phyloP scores from a whole-genome alignment of 1,284 basidiomycete genomes.

The Moniliophthora roreri region DNA sequence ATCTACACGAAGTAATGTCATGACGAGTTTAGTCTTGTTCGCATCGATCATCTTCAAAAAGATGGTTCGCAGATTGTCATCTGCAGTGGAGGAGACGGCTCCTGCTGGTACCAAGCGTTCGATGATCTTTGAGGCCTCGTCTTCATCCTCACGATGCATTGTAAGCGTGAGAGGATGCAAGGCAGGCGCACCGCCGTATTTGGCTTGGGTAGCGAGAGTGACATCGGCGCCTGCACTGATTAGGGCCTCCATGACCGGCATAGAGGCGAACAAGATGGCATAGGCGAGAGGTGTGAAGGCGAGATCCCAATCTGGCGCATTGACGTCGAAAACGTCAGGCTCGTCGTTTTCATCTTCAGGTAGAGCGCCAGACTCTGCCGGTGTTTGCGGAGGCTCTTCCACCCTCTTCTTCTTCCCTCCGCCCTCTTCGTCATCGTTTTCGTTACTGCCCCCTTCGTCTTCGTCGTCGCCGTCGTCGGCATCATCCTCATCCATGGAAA shows the following conservation, averaged over 20 bases:
- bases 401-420: constrained; percentile 19
- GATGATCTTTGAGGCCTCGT: constrained; percentile 36
- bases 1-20: constrained; percentile 46
- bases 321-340: constrained; percentile 43
- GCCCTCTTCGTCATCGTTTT: constrained; percentile 15
- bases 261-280: constrained; percentile 47
- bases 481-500: constrained; percentile 30
- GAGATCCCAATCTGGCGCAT: constrained; percentile 57
- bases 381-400: constrained; percentile 13
- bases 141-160: constrained; percentile 44
- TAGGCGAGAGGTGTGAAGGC: constrained; percentile 51
- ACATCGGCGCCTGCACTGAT: constrained; percentile 45
- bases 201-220: constrained; percentile 29
- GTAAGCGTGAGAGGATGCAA: constrained; percentile 51
- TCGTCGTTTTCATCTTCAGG: constrained; percentile 22
- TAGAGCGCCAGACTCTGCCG: constrained; percentile 13
- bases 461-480: constrained; percentile 28
- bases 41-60: constrained; percentile 45
- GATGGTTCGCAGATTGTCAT: constrained; percentile 43
- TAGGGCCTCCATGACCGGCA: constrained; percentile 44
- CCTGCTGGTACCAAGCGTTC: constrained; percentile 47
- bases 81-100: constrained; percentile 48
- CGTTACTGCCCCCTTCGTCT: constrained; percentile 25
- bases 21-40: constrained; percentile 40
- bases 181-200: constrained; percentile 22